Evolutionary conservation across 768 basidiomycete species (phyloP), one percentile per base, ranked within the genome.

Genomic region (Daedaleopsis sinensis): DNA sequence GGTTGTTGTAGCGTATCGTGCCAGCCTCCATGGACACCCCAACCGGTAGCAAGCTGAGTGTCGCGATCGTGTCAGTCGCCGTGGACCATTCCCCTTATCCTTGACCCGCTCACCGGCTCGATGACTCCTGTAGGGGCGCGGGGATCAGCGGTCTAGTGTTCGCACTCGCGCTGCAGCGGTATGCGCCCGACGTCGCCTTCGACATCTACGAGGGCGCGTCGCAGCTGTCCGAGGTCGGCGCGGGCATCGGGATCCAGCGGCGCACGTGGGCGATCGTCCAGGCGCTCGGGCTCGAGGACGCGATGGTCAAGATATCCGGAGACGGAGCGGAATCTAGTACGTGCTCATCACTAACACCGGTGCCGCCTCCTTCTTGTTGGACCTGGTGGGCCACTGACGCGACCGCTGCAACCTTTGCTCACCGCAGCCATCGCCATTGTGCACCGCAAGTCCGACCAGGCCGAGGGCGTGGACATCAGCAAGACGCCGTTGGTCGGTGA

Each of bases 101-200:
- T n/a, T n/a, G n/a, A n/a, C n/a, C n/a, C n/a, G n/a, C n/a, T n/a
- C n/a, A n/a, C n/a, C 27, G 27, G 27, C 10, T 35, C 12, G 24
- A 32, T 12, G 8, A 16, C 2, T 11, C 11, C 24, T 38, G 16
- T 19, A 73, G 72, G 27, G 72, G 72, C 18, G 72, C 66, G 5
- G 72, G 72, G 1, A 66, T 73, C 19, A 66, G 62, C 16, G 72
- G 72, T 12, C 60, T 73, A 4, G 52, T 59, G 2, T 57, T 70
- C 19, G 71, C 71, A 1, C 56, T 71, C 35, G 54, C 65, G 9
- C 63, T 73, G 21, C 39, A 59, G 18, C 55, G 63, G 44, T 50
- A 27, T 39, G 44, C 38, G 10, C 53, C 60, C 13, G 60, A 67
- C 43, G 47, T 73, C 37, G 58, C 65, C 19, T 59, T 73, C 37